phyloP scores from a whole-genome alignment of 306 rosid genomes.

The Rubus parviflorus region DNA sequence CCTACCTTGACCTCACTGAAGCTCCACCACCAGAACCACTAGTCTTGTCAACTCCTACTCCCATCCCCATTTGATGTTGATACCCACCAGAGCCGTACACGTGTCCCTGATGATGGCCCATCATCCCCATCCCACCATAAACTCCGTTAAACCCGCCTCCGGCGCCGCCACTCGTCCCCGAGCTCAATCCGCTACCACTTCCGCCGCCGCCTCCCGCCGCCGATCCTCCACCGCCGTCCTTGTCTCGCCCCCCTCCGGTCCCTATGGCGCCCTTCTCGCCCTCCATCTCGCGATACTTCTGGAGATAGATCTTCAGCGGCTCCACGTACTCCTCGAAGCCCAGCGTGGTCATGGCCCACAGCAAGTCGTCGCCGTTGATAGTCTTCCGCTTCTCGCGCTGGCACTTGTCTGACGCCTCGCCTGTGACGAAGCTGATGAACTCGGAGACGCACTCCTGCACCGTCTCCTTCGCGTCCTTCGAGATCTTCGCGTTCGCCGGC shows the following conservation, averaged over 20 bases:
- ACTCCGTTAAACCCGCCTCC: conserved; percentile 40
- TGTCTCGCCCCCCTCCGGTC: conserved; percentile 39
- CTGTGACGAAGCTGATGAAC: conserved; percentile 69
- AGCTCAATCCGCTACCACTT: conserved; percentile 24
- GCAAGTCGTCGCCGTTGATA: conserved; percentile 63
- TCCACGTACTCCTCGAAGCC: conserved; percentile 68
- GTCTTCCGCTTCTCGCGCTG: conserved; percentile 77
- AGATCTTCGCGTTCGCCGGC: conserved; percentile 75
- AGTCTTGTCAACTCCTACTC: conserved; percentile 20
- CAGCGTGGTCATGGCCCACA: conserved; percentile 71
- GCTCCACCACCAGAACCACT: conserved; percentile 24
- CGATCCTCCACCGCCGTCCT: conserved; percentile 42
- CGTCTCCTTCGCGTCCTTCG: conserved; percentile 68
- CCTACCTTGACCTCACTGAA: conserved; percentile 41
- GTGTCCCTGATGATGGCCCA: conserved; percentile 55
- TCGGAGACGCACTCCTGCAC: conserved; percentile 69
- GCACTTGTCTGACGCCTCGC: conserved; percentile 72
- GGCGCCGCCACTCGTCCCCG: conserved; percentile 9
- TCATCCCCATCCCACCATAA: conserved; percentile 54
- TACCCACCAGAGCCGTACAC: conserved; percentile 51
- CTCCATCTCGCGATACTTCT: conserved; percentile 64
- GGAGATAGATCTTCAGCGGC: conserved; percentile 58
- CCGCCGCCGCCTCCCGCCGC: conserved; percentile 26
- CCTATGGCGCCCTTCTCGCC: conserved; percentile 54
- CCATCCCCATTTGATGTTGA: conserved; percentile 31